Evolutionary conservation across 768 basidiomycete species (phyloP), one percentile per base, ranked within the genome.

Genomic region (Tulasnella sp.): DNA sequence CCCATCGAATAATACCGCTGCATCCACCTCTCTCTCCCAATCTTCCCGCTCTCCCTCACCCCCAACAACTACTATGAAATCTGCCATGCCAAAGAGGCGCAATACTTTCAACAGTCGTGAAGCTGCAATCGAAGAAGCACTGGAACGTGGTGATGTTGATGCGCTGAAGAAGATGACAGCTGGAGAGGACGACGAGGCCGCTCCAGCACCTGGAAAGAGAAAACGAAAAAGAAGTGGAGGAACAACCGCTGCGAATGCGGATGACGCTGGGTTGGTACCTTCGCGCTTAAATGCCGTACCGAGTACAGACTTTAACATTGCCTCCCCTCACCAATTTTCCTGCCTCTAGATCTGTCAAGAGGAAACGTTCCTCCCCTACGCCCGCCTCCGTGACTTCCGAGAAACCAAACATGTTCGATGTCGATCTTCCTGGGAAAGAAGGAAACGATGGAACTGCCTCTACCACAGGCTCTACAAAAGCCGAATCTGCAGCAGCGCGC

Each of bases 61-160:
- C 2, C 73, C 73, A 7, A n/a, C 35, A 46, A 49, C 64, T 29
- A 51, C 32, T 14, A n/a, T n/a, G n/a, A 61, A 59, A 15, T 55
- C 52, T 36, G 57, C 48, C 14, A 53, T 63, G 17, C 77, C 85
- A 37, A 94, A 92, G 71, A 81, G 89, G 51, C 77, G 96, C 59
- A 91, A 89, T 64, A 99, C 96, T 49, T 94, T 99, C 91, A 98
- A 98, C 68, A 93, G 89, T 65, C 75, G 94, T 57, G 94, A 96
- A 68, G 89, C 93, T 14, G 84, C 34, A 17, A 37, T 53, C 40
- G 60, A 52, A 46, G 61, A 50, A 46, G 59, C 63, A 8, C 42
- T 55, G 7, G 78, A 36, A 82, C 82, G 17, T 40, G 65, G 59
- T 29, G 53, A 61, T 17, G 58, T 36, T 45, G 58, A 51, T 40